These are phyloP conservation scores for Quercus alba DNA, from an alignment of 306 rosid genomes.

Conservation along the genomic window DNA sequence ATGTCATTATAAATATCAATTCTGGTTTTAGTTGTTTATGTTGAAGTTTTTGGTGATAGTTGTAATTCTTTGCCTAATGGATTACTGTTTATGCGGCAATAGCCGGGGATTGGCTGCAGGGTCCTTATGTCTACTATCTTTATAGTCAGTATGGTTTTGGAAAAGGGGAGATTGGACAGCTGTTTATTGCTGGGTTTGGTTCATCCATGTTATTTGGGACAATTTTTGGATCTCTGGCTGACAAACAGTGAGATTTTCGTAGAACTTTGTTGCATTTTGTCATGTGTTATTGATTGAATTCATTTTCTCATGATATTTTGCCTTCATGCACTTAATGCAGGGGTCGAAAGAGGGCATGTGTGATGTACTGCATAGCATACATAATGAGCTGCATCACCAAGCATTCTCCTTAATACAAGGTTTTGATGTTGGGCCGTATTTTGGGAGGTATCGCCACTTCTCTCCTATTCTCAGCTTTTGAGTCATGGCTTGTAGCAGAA, in stretches of 20 bases:
- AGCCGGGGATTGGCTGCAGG: conserved; percentile 99
- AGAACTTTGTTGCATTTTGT: conserved; percentile 4
- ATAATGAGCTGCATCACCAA: conserved; percentile 92
- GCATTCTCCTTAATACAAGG: conserved; percentile 85
- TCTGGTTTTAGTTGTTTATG: neutral
- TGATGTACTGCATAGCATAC: conserved; percentile 90
- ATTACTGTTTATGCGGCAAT: conserved; percentile 36
- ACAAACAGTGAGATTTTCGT: conserved; percentile 74
- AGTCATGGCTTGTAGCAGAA: conserved; percentile 99
- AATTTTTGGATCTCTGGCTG: conserved; percentile 95
- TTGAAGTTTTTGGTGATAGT: conserved; percentile 13
- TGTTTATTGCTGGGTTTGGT: conserved; percentile 98
- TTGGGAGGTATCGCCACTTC: conserved; percentile 98
- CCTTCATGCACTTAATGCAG: conserved; percentile 39
- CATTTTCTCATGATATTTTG: conserved; percentile 9
- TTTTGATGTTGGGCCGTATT: conserved; percentile 90
- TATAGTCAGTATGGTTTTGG: conserved; percentile 83
- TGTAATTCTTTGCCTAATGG: conserved; percentile 26
- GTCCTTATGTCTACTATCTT: conserved; percentile 96
- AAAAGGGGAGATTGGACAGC: conserved; percentile 94
- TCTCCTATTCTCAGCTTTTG: conserved; percentile 89
- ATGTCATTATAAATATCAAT: neutral
- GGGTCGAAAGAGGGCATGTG: conserved; percentile 97
- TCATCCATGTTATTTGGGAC: conserved; percentile 98
- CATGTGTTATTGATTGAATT: neutral